Evolutionary conservation across 1,139 yeast species (phyloP).

Genomic region (Blastobotrys persicus): DNA sequence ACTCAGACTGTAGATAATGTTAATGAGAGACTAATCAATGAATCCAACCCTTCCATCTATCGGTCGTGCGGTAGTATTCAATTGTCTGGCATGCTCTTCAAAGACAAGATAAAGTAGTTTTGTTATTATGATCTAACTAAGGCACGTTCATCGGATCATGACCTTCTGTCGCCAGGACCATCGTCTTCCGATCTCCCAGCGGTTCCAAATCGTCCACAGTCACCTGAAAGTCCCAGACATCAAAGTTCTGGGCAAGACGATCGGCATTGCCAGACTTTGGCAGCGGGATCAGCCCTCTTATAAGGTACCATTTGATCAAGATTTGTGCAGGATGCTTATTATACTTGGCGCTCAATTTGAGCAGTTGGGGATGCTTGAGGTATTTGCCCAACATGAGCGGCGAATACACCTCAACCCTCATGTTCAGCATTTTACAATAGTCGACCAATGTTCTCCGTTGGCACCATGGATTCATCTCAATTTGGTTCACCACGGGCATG

Average conservation of each 20-base stretch:
- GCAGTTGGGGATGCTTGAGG: conserved; percentile 49
- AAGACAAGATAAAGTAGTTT: too few species aligned
- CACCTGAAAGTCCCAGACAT: conserved; percentile 51
- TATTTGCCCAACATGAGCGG: conserved; percentile 67
- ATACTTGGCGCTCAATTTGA: conserved; percentile 42
- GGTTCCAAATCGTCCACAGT: conserved; percentile 36
- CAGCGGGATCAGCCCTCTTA: conserved; percentile 54
- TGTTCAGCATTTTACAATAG: conserved; percentile 55
- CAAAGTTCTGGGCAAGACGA: conserved; percentile 48
- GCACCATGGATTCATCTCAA: conserved; percentile 88
- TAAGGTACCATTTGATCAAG: conserved; percentile 45
- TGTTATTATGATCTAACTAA: background rate
- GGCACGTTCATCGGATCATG: conserved; percentile 2
- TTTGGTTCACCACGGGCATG: conserved; percentile 76
- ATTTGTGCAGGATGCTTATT: conserved; percentile 44
- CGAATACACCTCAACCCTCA: conserved; percentile 76
- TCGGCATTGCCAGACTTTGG: conserved; percentile 60
- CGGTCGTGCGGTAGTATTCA: too few species aligned
- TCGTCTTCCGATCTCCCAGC: conserved; percentile 32
- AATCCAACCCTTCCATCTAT: too few species aligned
- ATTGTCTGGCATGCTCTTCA: too few species aligned
- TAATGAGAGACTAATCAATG: too few species aligned
- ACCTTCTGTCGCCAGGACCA: conserved; percentile 3
- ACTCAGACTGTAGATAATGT: too few species aligned
- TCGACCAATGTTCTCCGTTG: conserved; percentile 67